phyloP scores from a whole-genome alignment of 176 grass and related monocot genomes.

The Oryza coarctata region DNA sequence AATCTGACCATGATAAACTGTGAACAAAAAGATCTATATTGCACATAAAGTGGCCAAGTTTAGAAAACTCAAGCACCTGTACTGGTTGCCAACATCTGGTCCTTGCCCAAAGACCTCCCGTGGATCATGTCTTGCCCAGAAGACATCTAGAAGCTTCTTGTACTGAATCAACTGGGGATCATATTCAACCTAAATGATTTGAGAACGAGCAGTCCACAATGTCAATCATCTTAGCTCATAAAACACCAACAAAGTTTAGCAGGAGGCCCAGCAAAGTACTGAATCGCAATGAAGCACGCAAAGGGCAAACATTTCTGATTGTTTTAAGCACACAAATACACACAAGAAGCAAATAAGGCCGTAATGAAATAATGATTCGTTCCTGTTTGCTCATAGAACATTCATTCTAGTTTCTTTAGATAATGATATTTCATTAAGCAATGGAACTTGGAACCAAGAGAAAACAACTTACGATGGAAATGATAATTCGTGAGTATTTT shows the following conservation, averaged over 20 bases:
- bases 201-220: not conserved
- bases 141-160: constrained; percentile 79
- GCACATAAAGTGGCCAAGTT: not conserved
- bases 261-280: not conserved
- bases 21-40: not conserved
- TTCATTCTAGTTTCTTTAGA: not conserved
- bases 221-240: not conserved
- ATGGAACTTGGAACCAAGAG: not conserved
- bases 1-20: not conserved
- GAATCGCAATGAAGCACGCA: not conserved
- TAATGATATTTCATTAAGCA: not conserved
- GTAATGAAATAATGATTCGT: not conserved
- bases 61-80: constrained; percentile 51
- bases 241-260: not conserved
- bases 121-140: constrained; percentile 88
- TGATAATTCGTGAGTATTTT: not conserved
- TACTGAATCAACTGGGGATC: constrained; percentile 75
- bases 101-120: constrained; percentile 95
- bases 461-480: too few species aligned
- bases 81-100: constrained; percentile 94
- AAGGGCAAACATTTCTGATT: not conserved
- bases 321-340: constrained; percentile 8
- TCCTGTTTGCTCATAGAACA: not conserved
- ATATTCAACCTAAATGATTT: constrained; percentile 69
- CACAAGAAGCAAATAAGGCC: not conserved